A percentile compares a stretch with the other conserved stretches of the same genome.
phyloP scores from a whole-genome alignment of 2,329 filamentous ascomycete species.

The Kalaharituber pfeilii region DNA sequence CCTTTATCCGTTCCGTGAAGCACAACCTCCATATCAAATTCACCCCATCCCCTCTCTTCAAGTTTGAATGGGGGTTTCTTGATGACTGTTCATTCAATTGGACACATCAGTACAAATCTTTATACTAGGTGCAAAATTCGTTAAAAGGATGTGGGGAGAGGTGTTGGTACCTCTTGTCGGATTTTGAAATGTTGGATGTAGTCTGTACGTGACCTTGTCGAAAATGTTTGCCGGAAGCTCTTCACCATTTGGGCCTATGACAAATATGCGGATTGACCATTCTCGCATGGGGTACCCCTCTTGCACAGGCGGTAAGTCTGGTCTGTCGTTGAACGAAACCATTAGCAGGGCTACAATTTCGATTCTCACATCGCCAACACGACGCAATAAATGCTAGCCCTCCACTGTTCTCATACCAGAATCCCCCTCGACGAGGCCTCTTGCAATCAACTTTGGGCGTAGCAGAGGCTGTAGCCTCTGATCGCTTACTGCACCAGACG shows the following conservation, averaged over 20 bases:
- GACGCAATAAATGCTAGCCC: too few species aligned
- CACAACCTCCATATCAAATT: constrained; percentile 87
- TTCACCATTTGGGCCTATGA: constrained; percentile 73
- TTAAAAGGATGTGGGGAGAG: neutral
- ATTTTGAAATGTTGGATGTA: constrained; percentile 86
- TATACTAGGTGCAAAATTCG: neutral
- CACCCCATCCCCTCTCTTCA: constrained; percentile 90
- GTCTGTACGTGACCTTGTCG: constrained; percentile 78
- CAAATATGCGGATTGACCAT: constrained; percentile 75
- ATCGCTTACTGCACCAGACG: too few species aligned
- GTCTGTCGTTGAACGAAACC: constrained; percentile 2
- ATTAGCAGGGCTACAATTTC: too few species aligned
- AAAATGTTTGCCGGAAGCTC: constrained; percentile 70
- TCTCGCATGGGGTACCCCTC: constrained; percentile 82
- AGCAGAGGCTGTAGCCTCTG: too few species aligned
- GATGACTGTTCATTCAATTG: too few species aligned
- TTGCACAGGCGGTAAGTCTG: constrained; percentile 45
- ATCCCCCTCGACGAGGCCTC: too few species aligned
- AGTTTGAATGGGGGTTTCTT: constrained; percentile 75
- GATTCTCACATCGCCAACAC: too few species aligned
- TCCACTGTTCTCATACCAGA: too few species aligned
- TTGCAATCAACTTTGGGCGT: too few species aligned
- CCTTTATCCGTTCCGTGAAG: constrained; percentile 72
- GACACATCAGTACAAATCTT: neutral
- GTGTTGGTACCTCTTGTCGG: constrained; percentile 57